Base-by-base conservation (phyloP, 2,329 filamentous ascomycete genomes). In the Chaetomium olivaceum region DNA sequence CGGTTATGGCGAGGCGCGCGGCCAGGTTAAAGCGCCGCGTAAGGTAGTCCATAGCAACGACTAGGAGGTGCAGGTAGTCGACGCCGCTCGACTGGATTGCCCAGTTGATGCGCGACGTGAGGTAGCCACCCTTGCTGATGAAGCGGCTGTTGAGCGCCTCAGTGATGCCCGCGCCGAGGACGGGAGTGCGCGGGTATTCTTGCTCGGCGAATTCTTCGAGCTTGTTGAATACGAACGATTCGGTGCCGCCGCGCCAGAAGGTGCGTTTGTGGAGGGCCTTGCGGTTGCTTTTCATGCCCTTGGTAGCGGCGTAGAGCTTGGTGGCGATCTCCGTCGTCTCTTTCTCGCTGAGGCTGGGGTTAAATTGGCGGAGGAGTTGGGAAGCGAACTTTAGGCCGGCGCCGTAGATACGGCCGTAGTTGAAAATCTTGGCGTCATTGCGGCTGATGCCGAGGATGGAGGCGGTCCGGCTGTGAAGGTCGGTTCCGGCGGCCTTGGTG, bases 331-430 rank as follows among this genome's bases (percentile, higher is more conserved):
- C 82, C 25, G 85, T 81, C 0, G 95, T 96, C 77, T 97, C 84
- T 33, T 85, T 81, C 72, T 98, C 95, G 0, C 90, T 90, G 39
- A 99, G 80, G 23, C 80, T 83, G 1, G 94, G 93, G 73, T 98
- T 97, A 80, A 99, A 99, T 74, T 98, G 95, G 8, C 93, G 87
- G 1, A 99, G 85, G 2, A 99, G 82, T 11, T 92, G 96, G 2
- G 91, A 89, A 0, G 95, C 95, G 74, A 99, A 99, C 72, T 93
- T 96, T 59, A 98, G 81, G 0, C 95, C 96, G 4, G 95, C 96
- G n/a, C 95, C 96, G 74, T 99, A 99, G 58, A 99, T 99, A 50
- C 96, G 91, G 8, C 96, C 96, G 73, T 99, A 99, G 76, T 99
- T 99, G 83, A 99, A 99, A 0, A 99, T 88, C 76, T 99, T 99